Evolutionary conservation across 768 basidiomycete species (phyloP).

Genomic region (Pleurotus sapidus): DNA sequence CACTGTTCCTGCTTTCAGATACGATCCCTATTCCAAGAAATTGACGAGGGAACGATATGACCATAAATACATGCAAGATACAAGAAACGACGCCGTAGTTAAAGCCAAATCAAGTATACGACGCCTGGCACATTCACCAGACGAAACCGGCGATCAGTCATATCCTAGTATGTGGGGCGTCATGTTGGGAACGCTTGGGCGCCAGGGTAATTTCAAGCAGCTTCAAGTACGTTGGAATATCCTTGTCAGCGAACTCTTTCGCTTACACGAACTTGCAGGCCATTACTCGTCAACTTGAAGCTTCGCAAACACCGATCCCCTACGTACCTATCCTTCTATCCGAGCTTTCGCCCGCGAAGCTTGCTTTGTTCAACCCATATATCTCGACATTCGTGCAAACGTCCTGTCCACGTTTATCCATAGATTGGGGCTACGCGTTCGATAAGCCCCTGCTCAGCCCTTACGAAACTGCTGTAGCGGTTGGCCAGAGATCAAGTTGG

Average conservation of each 20-base stretch:
- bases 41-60: constrained; percentile 91
- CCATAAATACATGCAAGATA: constrained; percentile 79
- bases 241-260: neutral
- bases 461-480: constrained; percentile 87
- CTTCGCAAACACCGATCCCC: constrained; percentile 56
- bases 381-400: constrained; percentile 94
- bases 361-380: constrained; percentile 77
- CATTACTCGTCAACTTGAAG: constrained; percentile 67
- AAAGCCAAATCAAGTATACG: constrained; percentile 66
- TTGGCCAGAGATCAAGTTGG: constrained; percentile 72
- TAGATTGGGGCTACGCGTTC: constrained; percentile 99
- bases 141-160: constrained; percentile 3
- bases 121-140: constrained; percentile 16
- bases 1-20: constrained; percentile 89
- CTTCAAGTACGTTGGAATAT: constrained; percentile 51
- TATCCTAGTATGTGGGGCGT: constrained; percentile 75
- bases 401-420: constrained; percentile 92
- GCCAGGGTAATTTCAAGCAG: constrained; percentile 92
- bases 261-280: constrained; percentile 38
- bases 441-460: constrained; percentile 84
- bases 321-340: constrained; percentile 91
- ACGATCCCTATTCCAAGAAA: constrained; percentile 98
- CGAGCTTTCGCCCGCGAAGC: constrained; percentile 94
- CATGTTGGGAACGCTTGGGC: constrained; percentile 88
- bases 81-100: constrained; percentile 74